Evolutionary conservation across 495 filamentous ascomycete genomes (phyloP), one percentile per base, ranked within the genome.

Genomic region (Penicillium bialowiezense): DNA sequence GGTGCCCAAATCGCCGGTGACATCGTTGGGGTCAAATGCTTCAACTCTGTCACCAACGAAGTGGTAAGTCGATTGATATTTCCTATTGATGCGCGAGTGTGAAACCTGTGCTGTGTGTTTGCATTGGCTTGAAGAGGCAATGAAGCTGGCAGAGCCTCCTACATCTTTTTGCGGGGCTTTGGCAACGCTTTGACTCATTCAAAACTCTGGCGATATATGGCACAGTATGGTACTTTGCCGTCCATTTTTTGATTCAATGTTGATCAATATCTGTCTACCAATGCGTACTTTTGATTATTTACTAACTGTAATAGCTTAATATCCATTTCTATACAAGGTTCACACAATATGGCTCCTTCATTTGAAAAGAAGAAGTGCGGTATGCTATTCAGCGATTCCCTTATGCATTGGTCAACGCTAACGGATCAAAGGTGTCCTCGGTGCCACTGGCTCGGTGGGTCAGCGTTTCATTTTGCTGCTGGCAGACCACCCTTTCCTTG

Each of bases 381-480:
- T 75, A 72, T 32, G 71, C 34, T 14, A 38, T 42, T 20, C 26
- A 4, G 1, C 37, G 15, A 6, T 13, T 13, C 15, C 40, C 2
- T n/a, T 5, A 15, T 42, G 15, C 12, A 37, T 15, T 1, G n/a
- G 20, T 26, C 12, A 36, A 7, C 18, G 26, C 54, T 65, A 33
- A 71, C 54, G n/a, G 41, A 8, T 8, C 41, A 35, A 48, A 75
- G 67, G 70, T 70, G 64, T 75, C 47, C 61, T 74, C 33, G 70
- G 71, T 52, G 72, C 72, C 52, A 75, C 72, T 17, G 89, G 89
- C 52, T 90, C 87, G 3, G 89, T 92, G 18, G 90, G 89, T 42
- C 89, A 92, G 69, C 81, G 89, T 52, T 93, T 93, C 60, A 90
- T 91, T 60, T 78, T 93, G 1, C 76, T 93, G 19, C 83, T 93